Conservation (phyloP, 2,329 filamentous ascomycete species). For the Penicillium sp. region DNA sequence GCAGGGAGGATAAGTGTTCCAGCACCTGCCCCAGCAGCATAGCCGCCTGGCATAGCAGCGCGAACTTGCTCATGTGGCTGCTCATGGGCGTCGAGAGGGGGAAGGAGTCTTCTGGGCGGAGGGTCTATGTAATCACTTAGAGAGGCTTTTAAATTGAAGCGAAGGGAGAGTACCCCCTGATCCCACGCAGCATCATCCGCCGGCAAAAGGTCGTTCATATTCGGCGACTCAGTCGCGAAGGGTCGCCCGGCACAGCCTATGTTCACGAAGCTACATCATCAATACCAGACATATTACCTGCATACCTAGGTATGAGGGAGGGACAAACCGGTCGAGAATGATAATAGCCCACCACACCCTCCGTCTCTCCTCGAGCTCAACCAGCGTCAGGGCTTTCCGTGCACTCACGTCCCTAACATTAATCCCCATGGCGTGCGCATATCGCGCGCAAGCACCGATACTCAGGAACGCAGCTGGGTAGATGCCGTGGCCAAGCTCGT, state of each 20-base stretch:
- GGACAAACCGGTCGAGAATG: conserved; percentile 19
- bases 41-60: conserved; percentile 15
- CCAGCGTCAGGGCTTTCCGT: conserved; percentile 15
- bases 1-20: background rate
- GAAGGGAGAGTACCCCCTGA: background rate
- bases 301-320: background rate
- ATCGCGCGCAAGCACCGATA: conserved; percentile 10
- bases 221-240: conserved; percentile 19
- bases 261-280: conserved; percentile 14
- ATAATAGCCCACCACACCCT: conserved; percentile 26
- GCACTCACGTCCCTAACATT: background rate
- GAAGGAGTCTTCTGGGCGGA: conserved; percentile 12
- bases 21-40: conserved; percentile 17
- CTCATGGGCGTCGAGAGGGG: conserved; percentile 20
- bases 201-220: conserved; percentile 19
- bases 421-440: conserved; percentile 9
- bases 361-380: conserved; percentile 22
- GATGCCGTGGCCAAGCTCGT: conserved; percentile 10
- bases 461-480: conserved; percentile 7
- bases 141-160: no score
- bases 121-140: background rate
- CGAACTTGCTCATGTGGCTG: conserved; percentile 24
- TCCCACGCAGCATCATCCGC: conserved; percentile 9
- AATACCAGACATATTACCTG: background rate
- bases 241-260: conserved; percentile 19